Base-by-base conservation (phyloP, 2,329 filamentous ascomycete genomes). In the Herpotrichia juniperi region DNA sequence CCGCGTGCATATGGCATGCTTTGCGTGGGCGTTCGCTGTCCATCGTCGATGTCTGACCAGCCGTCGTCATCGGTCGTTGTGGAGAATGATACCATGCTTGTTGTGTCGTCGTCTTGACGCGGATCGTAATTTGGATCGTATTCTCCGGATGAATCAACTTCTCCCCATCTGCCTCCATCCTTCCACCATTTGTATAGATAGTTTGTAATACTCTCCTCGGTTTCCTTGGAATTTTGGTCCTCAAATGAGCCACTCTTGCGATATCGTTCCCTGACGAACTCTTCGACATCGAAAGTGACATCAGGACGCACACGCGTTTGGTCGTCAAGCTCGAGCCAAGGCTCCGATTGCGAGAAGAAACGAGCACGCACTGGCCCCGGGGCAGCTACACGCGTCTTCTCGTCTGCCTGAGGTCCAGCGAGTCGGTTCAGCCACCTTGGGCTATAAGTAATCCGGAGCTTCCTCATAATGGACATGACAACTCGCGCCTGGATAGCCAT, bases 131-230 rank as follows among this genome's bases (percentile, higher is more conserved):
- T n/a, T 1, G 87, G 87, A 26, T 79, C 72, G 70, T 93, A 97
- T 56, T 93, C 89, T 24, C 89, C 90, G 65, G 90, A 96, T 4
- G 81, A 80, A 69, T 97, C 93, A 26, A 87, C 80, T 14, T 87
- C 87, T 1, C 93, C 93, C 87, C 91, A 97, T 77, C 90, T 90
- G 7, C 90, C 91, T 17, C 91, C 91, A 48, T 81, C 79, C 46
- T 89, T 86, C 89, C 91, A 97, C 84, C 93, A 94, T 25, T 80
- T 79, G 70, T 97, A 97, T 1, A 97, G 77, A 52, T 86, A 87
- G 2, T 82, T 81, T 58, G 93, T 88, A 2, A 97, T 78, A 32
- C 84, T 83, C 24, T 83, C 82, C 61, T 94, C 89, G 34, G 78
- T 58, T 14, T 76, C 69, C 42, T 74, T 73, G 0, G 54, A 21